Evolutionary conservation across 805 yeast species (phyloP), one percentile per base, ranked within the genome.

Genomic region (Teunomyces stri): DNA sequence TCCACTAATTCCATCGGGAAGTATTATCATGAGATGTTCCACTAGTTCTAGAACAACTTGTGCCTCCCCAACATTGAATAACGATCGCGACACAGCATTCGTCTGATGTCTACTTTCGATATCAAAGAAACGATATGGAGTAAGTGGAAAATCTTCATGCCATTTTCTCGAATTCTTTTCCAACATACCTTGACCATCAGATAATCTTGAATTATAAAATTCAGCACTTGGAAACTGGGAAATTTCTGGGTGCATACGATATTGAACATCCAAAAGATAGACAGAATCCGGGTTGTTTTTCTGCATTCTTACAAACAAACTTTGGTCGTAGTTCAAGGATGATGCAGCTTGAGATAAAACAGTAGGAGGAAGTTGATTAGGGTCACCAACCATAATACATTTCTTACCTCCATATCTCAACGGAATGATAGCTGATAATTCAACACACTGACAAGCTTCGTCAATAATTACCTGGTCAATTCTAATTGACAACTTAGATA

Each of bases 321-420:
- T 87, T 65, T 92, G 96, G 53, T 92, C 96, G 60, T 94, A 94
- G 37, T 81, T 80, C 56, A 75, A 79, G 4, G 80, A 72, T 1
- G 95, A 85, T 1, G 99, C 98, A 11, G 82, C 85, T 56, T 87
- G 90, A 0, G 97, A 92, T 15, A 94, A 68, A 9, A 92, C 98
- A 0, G 99, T 92, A 0, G 99, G 99, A 0, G 99, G 99, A 52
- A 94, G 76, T 69, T 94, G 99, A 62, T 94, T 91, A 2, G 98
- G 98, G 70, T 94, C 99, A 64, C 99, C 99, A 40, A 94, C 99
- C 96, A 94, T 87, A 42, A 94, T 85, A 69, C 98, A 92, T 46
- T 83, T 81, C 50, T 78, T 83, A 57, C 95, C 87, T 1, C 98
- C 98, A 63, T 91, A 94, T 59, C 96, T 75, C 53, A 94, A 71